These are phyloP conservation scores for Apiospora arundinis DNA, from an alignment of 2,329 filamentous ascomycete genomes.

Conservation along the genomic window DNA sequence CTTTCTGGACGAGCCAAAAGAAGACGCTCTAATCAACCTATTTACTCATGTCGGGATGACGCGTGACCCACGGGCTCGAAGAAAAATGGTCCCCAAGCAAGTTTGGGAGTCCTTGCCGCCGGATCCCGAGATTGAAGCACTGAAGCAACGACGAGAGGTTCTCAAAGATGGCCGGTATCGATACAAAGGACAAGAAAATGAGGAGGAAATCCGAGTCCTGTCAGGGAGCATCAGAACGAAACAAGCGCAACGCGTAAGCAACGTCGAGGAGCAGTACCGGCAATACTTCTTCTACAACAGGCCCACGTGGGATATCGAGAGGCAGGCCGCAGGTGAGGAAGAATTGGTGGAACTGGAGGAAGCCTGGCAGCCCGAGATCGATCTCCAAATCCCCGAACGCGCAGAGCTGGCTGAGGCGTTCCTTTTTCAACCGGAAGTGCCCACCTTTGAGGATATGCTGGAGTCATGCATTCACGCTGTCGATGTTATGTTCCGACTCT, in stretches of 20 bases:
- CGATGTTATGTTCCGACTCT: conserved; percentile 27
- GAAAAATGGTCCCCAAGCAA: conserved; percentile 40
- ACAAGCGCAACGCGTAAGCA: conserved; percentile 27
- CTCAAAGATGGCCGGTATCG: conserved; percentile 37
- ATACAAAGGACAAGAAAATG: conserved; percentile 31
- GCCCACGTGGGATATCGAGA: conserved; percentile 38
- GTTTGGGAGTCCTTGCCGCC: conserved; percentile 34
- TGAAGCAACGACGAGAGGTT: conserved; percentile 30
- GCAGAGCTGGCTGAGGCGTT: conserved; percentile 28
- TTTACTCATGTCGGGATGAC: conserved; percentile 37
- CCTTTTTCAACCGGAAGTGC: conserved; percentile 27
- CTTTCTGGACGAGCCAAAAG: conserved; percentile 34
- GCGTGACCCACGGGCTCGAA: conserved; percentile 34
- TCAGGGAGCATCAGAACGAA: conserved; percentile 33
- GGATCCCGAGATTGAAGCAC: conserved; percentile 36
- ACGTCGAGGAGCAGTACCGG: conserved; percentile 33
- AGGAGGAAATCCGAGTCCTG: conserved; percentile 35
- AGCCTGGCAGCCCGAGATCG: conserved; percentile 26
- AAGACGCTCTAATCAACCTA: conserved; percentile 32
- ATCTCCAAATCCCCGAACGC: conserved; percentile 29
- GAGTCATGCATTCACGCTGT: conserved; percentile 25
- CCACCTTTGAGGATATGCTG: conserved; percentile 24
- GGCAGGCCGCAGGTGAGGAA: conserved; percentile 30
- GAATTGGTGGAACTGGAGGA: conserved; percentile 26
- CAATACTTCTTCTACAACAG: conserved; percentile 39